phyloP scores from a whole-genome alignment of 2,329 filamentous ascomycete species.

The Lecanoromycetidae sp. region DNA sequence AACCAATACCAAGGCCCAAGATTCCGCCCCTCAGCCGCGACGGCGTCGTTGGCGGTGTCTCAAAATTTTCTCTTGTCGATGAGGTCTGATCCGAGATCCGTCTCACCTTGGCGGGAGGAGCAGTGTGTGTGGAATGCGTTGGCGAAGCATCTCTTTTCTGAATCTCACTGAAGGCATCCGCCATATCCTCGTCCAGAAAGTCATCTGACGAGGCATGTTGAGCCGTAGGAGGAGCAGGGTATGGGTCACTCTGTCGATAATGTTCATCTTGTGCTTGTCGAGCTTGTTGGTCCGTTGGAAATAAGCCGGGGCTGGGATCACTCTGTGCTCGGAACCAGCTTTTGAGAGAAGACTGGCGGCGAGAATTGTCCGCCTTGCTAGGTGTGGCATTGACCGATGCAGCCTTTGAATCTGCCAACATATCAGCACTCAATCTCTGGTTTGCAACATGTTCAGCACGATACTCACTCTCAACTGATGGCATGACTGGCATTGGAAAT shows the following conservation, averaged over 20 bases:
- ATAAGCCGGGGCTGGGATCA: too few species aligned
- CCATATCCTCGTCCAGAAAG: slow-evolving; percentile 2
- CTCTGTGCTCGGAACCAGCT: slow-evolving; percentile 9
- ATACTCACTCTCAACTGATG: background rate
- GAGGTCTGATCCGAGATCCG: background rate
- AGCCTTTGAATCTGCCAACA: background rate
- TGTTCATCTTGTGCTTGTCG: too few species aligned
- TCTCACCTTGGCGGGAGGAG: background rate
- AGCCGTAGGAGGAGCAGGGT: background rate
- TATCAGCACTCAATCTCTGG: background rate
- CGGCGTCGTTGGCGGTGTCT: slow-evolving; percentile 13
- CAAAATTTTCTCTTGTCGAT: slow-evolving; percentile 1
- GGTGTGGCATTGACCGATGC: background rate
- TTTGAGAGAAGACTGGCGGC: background rate
- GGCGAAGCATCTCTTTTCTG: background rate
- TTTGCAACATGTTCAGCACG: too few species aligned
- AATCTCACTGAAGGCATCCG: background rate
- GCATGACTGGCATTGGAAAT: background rate
- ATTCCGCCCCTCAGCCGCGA: background rate
- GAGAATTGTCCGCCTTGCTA: background rate
- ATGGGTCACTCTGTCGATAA: too few species aligned
- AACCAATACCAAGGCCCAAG: background rate
- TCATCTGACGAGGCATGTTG: slow-evolving; percentile 5
- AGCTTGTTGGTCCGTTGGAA: too few species aligned
- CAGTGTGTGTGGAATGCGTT: background rate